phyloP scores from a whole-genome alignment of 164 flowering plant species.

The Buxus sempervirens region DNA sequence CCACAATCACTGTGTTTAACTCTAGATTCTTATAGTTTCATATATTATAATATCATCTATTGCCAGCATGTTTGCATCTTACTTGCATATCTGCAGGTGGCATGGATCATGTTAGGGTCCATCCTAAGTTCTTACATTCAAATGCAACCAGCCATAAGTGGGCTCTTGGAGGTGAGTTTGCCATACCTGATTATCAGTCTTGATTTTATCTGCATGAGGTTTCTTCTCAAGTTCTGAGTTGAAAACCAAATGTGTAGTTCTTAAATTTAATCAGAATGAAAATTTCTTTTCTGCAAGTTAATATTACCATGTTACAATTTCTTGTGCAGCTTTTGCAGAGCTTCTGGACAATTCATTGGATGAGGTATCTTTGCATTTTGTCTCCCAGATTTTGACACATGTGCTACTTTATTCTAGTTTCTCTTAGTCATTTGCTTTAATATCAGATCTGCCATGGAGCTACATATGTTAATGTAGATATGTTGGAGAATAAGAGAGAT shows the following conservation, averaged over 20 bases:
- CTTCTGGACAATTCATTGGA: conserved; percentile 95
- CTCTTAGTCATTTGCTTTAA: conserved; percentile 1
- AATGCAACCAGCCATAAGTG: conserved; percentile 99
- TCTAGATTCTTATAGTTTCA: neutral
- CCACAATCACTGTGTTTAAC: neutral
- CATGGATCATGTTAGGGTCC: conserved; percentile 94
- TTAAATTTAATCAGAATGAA: neutral
- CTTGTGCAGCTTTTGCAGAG: conserved; percentile 87
- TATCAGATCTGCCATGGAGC: conserved; percentile 76
- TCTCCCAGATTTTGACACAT: neutral
- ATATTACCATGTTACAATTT: neutral
- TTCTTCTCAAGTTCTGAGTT: neutral
- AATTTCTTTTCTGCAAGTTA: neutral
- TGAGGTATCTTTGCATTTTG: conserved; percentile 50
- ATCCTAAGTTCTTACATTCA: conserved; percentile 93
- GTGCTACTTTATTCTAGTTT: neutral
- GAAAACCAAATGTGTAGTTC: neutral
- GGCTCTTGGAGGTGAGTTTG: conserved; percentile 90
- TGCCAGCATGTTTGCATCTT: neutral
- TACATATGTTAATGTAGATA: conserved; percentile 67
- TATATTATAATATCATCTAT: neutral
- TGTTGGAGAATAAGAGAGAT: conserved; percentile 62
- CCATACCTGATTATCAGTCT: neutral
- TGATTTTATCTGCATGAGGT: neutral
- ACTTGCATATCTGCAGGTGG: conserved; percentile 44